phyloP scores from a whole-genome alignment of 2,329 filamentous ascomycete species.

The Bipolaris cookei region DNA sequence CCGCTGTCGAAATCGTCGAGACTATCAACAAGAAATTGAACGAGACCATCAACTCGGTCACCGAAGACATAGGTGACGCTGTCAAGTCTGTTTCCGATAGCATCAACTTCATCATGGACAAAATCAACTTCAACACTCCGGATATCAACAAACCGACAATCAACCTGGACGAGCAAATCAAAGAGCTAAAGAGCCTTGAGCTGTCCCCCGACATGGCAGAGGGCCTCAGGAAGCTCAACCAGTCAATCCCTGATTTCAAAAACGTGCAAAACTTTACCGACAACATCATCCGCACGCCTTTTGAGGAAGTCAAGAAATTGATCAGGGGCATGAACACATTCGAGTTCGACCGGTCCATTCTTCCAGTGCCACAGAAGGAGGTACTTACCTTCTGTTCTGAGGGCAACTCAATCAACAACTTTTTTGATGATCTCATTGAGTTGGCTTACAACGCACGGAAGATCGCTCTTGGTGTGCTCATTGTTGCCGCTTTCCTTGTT shows the following conservation, averaged over 20 bases:
- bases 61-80: constrained; percentile 56
- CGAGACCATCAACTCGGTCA: constrained; percentile 64
- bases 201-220: constrained; percentile 72
- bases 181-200: constrained; percentile 71
- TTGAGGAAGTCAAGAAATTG: constrained; percentile 76
- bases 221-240: constrained; percentile 74
- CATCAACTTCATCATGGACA: constrained; percentile 50
- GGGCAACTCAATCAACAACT: constrained; percentile 79
- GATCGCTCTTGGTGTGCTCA: constrained; percentile 76
- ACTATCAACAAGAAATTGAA: constrained; percentile 68
- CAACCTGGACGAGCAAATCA: constrained; percentile 69
- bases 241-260: constrained; percentile 80
- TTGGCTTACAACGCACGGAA: constrained; percentile 73
- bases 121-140: constrained; percentile 50
- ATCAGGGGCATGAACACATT: constrained; percentile 75
- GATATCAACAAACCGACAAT: constrained; percentile 60
- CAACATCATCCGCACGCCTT: constrained; percentile 75
- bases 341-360: constrained; percentile 75
- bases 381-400: constrained; percentile 86
- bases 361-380: constrained; percentile 85
- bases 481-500: constrained; percentile 72
- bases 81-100: constrained; percentile 43
- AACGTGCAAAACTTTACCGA: constrained; percentile 84
- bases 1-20: constrained; percentile 67
- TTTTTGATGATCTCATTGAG: constrained; percentile 76